Percentiles rank a stretch among this genome's conserved stretches.
These are phyloP conservation scores for Aethionema arabicum DNA, from an alignment of 345 rosid genomes.

Conservation along the genomic window DNA sequence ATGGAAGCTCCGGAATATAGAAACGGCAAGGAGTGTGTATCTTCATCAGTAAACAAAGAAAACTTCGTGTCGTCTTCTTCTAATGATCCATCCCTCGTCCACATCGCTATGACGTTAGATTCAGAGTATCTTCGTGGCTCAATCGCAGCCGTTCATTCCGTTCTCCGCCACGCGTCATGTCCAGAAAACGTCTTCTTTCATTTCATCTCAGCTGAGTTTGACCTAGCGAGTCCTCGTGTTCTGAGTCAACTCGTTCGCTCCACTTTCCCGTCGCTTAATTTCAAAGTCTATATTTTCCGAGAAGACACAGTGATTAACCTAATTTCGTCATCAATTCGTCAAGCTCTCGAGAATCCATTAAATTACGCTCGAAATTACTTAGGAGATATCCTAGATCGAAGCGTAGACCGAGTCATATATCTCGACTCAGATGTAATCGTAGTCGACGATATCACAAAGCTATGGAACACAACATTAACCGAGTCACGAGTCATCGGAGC, in stretches of 20 bases:
- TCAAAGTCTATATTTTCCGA: conserved; percentile 83
- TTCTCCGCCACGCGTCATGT: conserved; percentile 88
- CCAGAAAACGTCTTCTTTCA: conserved; percentile 89
- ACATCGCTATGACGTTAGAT: conserved; percentile 92
- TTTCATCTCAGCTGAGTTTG: conserved; percentile 88
- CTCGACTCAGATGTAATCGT: conserved; percentile 91
- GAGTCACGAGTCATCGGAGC: conserved; percentile 80
- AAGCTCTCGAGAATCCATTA: conserved; percentile 86
- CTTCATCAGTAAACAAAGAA: conserved; percentile 25
- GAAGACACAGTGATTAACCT: conserved; percentile 83
- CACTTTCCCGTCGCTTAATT: conserved; percentile 88
- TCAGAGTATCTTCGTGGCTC: conserved; percentile 95
- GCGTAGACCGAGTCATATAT: conserved; percentile 89
- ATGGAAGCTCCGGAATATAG: conserved; percentile 92
- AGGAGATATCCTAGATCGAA: conserved; percentile 71
- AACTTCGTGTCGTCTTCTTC: conserved; percentile 49
- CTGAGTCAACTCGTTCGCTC: conserved; percentile 79
- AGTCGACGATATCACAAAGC: conserved; percentile 78
- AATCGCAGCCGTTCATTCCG: conserved; percentile 95
- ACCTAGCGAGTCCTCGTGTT: conserved; percentile 75
- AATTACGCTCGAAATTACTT: conserved; percentile 92
- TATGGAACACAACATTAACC: conserved; percentile 63
- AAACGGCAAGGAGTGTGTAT: conserved; percentile 69
- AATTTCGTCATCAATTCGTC: conserved; percentile 82
- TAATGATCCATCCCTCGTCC: conserved; percentile 66